Base-by-base conservation (phyloP, 768 basidiomycete species). In the Tricholomella constricta region DNA sequence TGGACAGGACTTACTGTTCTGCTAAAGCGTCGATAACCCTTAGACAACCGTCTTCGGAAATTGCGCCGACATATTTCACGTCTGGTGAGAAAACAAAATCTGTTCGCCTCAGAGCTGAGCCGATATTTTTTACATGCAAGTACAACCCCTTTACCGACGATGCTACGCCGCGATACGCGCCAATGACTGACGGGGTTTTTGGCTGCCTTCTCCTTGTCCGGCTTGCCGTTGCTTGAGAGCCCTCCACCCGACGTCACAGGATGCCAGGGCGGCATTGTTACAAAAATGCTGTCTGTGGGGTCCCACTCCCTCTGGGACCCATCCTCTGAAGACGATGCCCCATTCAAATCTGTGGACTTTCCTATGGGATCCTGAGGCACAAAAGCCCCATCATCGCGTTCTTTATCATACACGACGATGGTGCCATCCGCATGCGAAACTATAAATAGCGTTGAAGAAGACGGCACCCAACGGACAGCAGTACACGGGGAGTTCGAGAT, bases 81-180 rank as follows among this genome's bases (percentile, higher is more conserved):
- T 98, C 96, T 0, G 95, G 94, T 11, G 94, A 94, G 69, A 97
- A 96, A 2, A 88, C 89, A 63, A 97, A 91, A 59, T 92, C 94
- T 94, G 54, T 3, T 27, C 19, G 32, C 17, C 42, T 25, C 29
- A 40, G 15, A 22, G 42, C 27, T 37, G 25, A 51, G 31, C 51
- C 29, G 36, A 19, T 15, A 29, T 42, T 37, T 29, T 23, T 23
- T 31, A 5, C 23, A 46, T 10, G 27, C 27, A 11, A 32, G 47
- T 29, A 36, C 25, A 52, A 20, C 20, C 11, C 41, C 67, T 81
- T 59, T 62, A 88, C 92, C 90, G 5, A 89, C 80, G 54, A 95
- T 81, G 37, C 82, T 77, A 45, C 85, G 83, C 58, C 77, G 77
- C 23, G 88, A 86, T 8, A 95, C 73, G 48, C 86, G 79, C 93